Evolutionary conservation across 495 filamentous ascomycete genomes (phyloP), one percentile per base, ranked within the genome.

Genomic region (Eremomyces bilateralis): DNA sequence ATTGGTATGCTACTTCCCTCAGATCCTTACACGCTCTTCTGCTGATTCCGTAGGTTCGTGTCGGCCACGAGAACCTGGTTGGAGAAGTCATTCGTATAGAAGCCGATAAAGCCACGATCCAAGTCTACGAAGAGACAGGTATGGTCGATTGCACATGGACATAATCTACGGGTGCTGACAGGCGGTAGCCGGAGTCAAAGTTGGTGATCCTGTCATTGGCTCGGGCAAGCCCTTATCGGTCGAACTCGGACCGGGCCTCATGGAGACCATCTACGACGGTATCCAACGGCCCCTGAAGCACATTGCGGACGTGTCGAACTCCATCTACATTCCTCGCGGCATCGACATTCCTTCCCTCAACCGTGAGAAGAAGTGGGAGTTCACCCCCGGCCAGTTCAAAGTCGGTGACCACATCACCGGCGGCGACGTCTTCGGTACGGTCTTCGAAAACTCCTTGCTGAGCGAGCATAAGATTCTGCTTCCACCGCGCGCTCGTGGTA

Each of bases 231-330:
- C 88, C 38, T 65, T 99, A 3, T 90, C 84, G 31, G 88, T 99
- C 52, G 90, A 99, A 58, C 73, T 95, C 35, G 88, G 88, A 19
- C 88, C 88, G 42, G 88, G 90, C 48, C 59, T 99, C 59, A 80
- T 97, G 71, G 84, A 95, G 61, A 97, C 90, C 34, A 97, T 97
- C 53, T 97, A 97, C 62, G 90, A 99, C 52, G 88, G 88, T 52
- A 95, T 99, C 46, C 88, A 99, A 54, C 78, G 88, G 41, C 88
- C 88, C 37, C 71, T 99, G 43, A 74, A 72, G 51, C 70, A 67
- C 37, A 99, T 99, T 48, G 64, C 76, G 37, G 61, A 73, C 31
- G 55, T 71, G 33, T 72, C 79, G 11, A 58, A 78, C 41, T 75
- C 80, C 52, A 97, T 97, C 53, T 95, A 95, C 49, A 99, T 99